Conservation (phyloP, 1,284 basidiomycete genomes). For the Marasmius fiardii region DNA sequence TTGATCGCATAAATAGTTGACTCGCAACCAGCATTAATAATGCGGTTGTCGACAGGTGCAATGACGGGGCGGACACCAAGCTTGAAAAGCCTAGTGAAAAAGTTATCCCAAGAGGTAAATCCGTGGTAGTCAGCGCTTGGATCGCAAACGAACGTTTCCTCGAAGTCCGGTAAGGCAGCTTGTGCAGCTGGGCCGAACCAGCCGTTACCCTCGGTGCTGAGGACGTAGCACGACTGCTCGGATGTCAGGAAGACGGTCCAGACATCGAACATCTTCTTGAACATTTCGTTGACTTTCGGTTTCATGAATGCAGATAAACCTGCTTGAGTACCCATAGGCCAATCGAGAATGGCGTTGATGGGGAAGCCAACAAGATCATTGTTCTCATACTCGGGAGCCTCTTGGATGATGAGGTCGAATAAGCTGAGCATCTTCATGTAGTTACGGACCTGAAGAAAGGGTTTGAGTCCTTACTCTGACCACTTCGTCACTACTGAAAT, state of each 20-base stretch:
- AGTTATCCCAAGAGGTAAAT: slow-evolving; percentile 42
- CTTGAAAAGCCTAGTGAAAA: slow-evolving; percentile 37
- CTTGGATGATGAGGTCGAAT: slow-evolving; percentile 38
- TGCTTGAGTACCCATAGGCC: slow-evolving; percentile 44
- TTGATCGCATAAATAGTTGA: slow-evolving; percentile 30
- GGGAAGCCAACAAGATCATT: slow-evolving; percentile 39
- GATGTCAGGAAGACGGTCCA: slow-evolving; percentile 12
- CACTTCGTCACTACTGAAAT: not conserved
- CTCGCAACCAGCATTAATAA: slow-evolving; percentile 34
- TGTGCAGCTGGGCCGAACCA: slow-evolving; percentile 10
- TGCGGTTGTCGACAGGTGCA: slow-evolving; percentile 27
- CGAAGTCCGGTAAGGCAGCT: slow-evolving; percentile 15
- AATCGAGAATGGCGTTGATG: slow-evolving; percentile 42
- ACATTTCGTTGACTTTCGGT: slow-evolving; percentile 6
- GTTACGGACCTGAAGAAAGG: slow-evolving; percentile 30
- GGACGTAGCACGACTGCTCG: slow-evolving; percentile 6
- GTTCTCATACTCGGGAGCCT: slow-evolving; percentile 35
- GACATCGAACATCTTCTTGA: slow-evolving; percentile 10
- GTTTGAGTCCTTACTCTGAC: not conserved
- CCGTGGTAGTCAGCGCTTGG: slow-evolving; percentile 30
- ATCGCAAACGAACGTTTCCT: slow-evolving; percentile 37
- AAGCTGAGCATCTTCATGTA: slow-evolving; percentile 41
- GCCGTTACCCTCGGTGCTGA: slow-evolving; percentile 7
- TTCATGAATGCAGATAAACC: slow-evolving; percentile 28
- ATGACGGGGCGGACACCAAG: slow-evolving; percentile 29